A percentile compares a stretch with the other conserved stretches of the same genome.
phyloP scores from a whole-genome alignment of 2,329 filamentous ascomycete genomes.

The Diplodia scrobiculata region DNA sequence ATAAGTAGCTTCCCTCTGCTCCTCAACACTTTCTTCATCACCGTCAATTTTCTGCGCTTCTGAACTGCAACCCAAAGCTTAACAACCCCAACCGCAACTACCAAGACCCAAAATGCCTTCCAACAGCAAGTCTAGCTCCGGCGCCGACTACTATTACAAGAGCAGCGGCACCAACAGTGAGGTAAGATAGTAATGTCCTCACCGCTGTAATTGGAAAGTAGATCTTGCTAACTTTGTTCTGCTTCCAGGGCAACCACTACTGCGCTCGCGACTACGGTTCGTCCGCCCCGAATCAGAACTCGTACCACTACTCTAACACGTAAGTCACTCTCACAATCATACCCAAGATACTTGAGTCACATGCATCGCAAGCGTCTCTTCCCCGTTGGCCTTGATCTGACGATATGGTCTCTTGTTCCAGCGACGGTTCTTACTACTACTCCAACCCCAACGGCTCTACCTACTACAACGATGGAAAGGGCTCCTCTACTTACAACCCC shows the following conservation, averaged over 20 bases:
- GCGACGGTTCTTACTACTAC: constrained; percentile 44
- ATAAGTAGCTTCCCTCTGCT: not conserved
- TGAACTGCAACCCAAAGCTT: not conserved
- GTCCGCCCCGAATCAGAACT: constrained; percentile 41
- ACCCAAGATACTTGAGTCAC: not conserved
- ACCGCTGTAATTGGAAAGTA: not conserved
- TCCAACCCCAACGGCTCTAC: constrained; percentile 45
- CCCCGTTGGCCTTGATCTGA: not conserved
- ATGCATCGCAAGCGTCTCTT: not conserved
- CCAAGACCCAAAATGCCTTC: not conserved
- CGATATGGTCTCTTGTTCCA: not conserved
- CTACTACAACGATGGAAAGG: constrained; percentile 45
- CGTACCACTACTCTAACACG: constrained; percentile 48
- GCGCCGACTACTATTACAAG: not conserved
- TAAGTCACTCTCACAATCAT: constrained; percentile 14
- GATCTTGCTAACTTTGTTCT: not conserved
- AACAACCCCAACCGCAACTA: not conserved
- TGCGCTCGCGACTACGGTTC: constrained; percentile 45
- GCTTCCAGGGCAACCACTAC: constrained; percentile 45
- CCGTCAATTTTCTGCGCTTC: not conserved
- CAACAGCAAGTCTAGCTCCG: not conserved
- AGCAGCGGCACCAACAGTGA: not conserved
- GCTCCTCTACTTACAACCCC: constrained; percentile 38
- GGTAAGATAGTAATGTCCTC: not conserved
- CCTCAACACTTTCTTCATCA: not conserved